Conservation (phyloP, 495 filamentous ascomycete genomes). For the Xylaria telfairii region DNA sequence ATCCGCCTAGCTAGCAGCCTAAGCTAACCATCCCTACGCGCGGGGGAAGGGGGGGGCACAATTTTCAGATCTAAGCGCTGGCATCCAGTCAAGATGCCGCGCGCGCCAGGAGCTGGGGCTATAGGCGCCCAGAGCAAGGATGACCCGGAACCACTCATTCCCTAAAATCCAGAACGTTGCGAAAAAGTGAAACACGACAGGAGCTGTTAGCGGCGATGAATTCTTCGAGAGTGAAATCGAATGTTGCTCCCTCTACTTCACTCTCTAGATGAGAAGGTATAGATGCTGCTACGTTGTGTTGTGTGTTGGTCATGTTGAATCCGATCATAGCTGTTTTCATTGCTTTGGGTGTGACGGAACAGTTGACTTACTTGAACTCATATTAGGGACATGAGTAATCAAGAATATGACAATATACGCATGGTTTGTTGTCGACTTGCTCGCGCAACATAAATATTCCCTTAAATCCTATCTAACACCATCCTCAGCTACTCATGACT, state of each 20-base stretch:
- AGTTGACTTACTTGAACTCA: neutral
- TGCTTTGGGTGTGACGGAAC: neutral
- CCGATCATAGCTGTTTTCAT: neutral
- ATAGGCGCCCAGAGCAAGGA: constrained; percentile 14
- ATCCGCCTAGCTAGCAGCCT: neutral
- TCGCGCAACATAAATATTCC: neutral
- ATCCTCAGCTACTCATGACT: neutral
- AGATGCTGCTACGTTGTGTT: neutral
- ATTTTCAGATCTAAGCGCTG: constrained; percentile 11
- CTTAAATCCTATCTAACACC: neutral
- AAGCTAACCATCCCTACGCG: neutral
- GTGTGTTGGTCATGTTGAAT: neutral
- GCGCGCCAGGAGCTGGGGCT: neutral
- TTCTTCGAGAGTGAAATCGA: neutral
- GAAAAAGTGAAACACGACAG: constrained; percentile 15
- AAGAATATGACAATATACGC: neutral
- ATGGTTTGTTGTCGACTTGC: neutral
- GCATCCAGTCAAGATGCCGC: constrained; percentile 29
- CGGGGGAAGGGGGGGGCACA: neutral
- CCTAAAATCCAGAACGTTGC: neutral
- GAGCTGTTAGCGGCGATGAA: neutral
- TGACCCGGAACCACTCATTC: neutral
- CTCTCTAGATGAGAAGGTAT: neutral
- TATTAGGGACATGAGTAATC: neutral
- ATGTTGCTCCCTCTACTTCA: neutral